Percentiles rank a stretch among this genome's conserved stretches.
These are phyloP conservation scores for Ophiosphaerella narmari DNA, from an alignment of 2,329 filamentous ascomycete genomes.

Conservation along the genomic window DNA sequence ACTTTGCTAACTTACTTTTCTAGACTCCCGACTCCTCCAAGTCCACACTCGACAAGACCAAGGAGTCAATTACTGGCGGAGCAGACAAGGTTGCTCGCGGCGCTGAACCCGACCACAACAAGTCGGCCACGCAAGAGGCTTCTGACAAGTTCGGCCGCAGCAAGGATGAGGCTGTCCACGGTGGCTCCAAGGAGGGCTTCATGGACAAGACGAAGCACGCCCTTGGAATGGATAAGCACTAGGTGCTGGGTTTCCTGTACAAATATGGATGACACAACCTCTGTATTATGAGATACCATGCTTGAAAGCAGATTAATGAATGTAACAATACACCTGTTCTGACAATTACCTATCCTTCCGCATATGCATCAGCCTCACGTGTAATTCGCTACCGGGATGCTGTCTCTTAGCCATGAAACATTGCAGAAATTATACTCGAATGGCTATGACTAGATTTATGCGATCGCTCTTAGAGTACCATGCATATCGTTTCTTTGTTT, in stretches of 20 bases:
- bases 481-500: too few relatives aligned
- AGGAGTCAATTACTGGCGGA: slow-evolving; percentile 61
- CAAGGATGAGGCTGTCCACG: slow-evolving; percentile 46
- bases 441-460: too few relatives aligned
- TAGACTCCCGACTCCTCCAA: slow-evolving; percentile 64
- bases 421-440: too few relatives aligned
- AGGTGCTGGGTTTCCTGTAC: slow-evolving; percentile 15
- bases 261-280: not conserved
- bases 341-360: too few relatives aligned
- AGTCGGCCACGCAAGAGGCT: slow-evolving; percentile 59
- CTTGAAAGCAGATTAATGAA: slow-evolving; percentile 17
- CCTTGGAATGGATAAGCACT: slow-evolving; percentile 51
- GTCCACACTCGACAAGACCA: slow-evolving; percentile 63
- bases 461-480: too few relatives aligned
- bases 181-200: slow-evolving; percentile 45
- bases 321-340: not conserved
- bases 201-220: slow-evolving; percentile 56
- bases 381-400: too few relatives aligned
- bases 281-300: slow-evolving; percentile 25
- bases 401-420: too few relatives aligned
- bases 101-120: slow-evolving; percentile 53
- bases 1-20: slow-evolving; percentile 5
- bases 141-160: slow-evolving; percentile 47
- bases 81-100: slow-evolving; percentile 57
- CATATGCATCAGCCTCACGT: too few relatives aligned